Evolutionary conservation across 805 yeast species (phyloP), one percentile per base, ranked within the genome.

Genomic region (Martiniozyma abietophila): DNA sequence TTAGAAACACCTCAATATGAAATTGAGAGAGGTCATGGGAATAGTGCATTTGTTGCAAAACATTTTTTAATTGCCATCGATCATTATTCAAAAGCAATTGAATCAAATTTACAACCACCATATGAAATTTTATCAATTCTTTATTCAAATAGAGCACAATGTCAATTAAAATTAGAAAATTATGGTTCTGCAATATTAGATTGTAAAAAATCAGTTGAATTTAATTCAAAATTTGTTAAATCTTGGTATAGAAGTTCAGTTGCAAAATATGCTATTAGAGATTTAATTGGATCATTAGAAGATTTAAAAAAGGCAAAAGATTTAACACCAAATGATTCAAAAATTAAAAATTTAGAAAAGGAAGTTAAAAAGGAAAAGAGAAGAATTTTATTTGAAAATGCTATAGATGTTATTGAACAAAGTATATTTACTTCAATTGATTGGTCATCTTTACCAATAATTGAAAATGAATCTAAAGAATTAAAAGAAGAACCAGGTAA

Each of bases 211-310:
- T 83, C 96, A 2, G 66, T 92, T 28, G 69, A 66, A 31, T 49
- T 78, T 8, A 85, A 89, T 51, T 69, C 76, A 1, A 51, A 61
- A 14, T 80, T 83, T 49, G 59, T 76, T 23, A 89, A 89, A 56
- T 86, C 85, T 0, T 81, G 83, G 53, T 92, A 84, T 53, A 70
- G 98, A 45, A 70, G 94, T 44, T 96, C 96, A 1, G 72, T 81
- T 9, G 80, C 96, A 1, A 57, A 76, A 42, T 71, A 76, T 54
- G 94, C 94, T 8, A 67, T 85, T 30, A 57, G 85, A 45, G 71
- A 82, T 42, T 80, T 85, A 51, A 75, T 75, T 49, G 78, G 74
- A 38, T 88, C 96, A 0, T 69, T 74, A 42, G 63, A 53, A 27
- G 94, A 81, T 56, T 75, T 85, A 50, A 75, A 74, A 45, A 47